These are phyloP conservation scores for Pogostemon cablin DNA, from an alignment of 257 asterid genomes.

Conservation along the genomic window DNA sequence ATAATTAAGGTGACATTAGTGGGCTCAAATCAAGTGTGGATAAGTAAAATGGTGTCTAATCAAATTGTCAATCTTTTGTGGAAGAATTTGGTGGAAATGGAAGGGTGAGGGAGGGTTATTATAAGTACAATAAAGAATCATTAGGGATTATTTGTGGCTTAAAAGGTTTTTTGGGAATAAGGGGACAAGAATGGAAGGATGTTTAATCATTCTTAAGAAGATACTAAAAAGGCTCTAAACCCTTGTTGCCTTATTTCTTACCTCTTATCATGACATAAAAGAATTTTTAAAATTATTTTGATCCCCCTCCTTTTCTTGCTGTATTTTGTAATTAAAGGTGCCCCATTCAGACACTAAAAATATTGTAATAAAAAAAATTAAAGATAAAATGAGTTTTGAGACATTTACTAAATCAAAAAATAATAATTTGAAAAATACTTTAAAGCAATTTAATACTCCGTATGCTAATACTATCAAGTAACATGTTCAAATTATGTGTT, in stretches of 20 bases:
- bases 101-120: constrained; percentile 1
- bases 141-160: constrained; percentile 13
- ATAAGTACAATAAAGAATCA: not conserved
- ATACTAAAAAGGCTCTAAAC: not conserved
- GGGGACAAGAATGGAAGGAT: constrained; percentile 5
- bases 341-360: too few species aligned
- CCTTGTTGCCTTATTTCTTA: not conserved
- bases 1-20: not conserved
- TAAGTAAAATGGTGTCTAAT: constrained; percentile 18
- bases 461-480: too few species aligned
- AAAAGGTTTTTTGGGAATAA: not conserved
- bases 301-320: too few species aligned
- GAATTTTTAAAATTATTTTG: too few species aligned
- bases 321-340: too few species aligned
- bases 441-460: too few species aligned
- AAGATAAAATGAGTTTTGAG: too few species aligned
- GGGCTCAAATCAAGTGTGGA: constrained; percentile 8
- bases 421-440: too few species aligned
- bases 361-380: too few species aligned
- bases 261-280: not conserved
- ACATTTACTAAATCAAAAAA: too few species aligned
- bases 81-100: not conserved
- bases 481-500: too few species aligned
- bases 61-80: constrained; percentile 6
- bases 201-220: constrained; percentile 10